Base-by-base conservation (phyloP, 148 eudicot species). In the Camellia sinensis region DNA sequence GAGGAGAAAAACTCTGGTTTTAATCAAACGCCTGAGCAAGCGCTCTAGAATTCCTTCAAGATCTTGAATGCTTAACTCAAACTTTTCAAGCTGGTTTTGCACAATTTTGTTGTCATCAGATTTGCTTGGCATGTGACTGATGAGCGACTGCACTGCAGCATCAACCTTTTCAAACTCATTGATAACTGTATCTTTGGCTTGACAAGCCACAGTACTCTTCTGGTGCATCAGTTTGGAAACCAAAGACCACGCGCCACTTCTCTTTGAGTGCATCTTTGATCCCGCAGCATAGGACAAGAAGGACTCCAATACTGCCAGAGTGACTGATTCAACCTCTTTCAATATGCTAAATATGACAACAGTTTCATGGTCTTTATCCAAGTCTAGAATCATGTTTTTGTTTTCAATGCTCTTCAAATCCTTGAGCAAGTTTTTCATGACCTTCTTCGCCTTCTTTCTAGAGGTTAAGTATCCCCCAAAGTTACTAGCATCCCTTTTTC, bases 1-100 rank as follows among this genome's bases (percentile, higher is more conserved):
- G 29, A 84, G 79, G 14, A 84, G 71, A 41, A 71, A 41, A 54
- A 79, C 81, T 63, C 87, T 84, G 12, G 73, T 78, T 71, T 78
- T 84, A n/a, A 84, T 77, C 29, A 81, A 53, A 67, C 60, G 67
- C 80, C 81, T 81, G 59, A 71, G 77, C 61, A 84, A 68, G 57
- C 72, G 72, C 59, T 81, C 80, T 15, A 81, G 19, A 74, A 29
- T 61, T 79, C 77, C 63, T 71, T 78, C 87, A 50, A 81, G 67
- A 61, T 74, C 82, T 70, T 73, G 40, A 21, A 73, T 67, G 17
- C 67, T 22, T 5, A 40, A 78, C 75, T 78, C 74, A 45, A 81
- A 71, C 21, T 81, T 75, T 37, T 45, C 60, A 52, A 84, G 18
- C 3, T 69, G 73, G 50, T 14, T 46, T 60, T 71, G 65, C 79